Percentiles rank a stretch among this genome's conserved stretches.
These are phyloP conservation scores for Hanseniaspora vineae DNA, from an alignment of 805 yeast genomes.

Conservation along the genomic window DNA sequence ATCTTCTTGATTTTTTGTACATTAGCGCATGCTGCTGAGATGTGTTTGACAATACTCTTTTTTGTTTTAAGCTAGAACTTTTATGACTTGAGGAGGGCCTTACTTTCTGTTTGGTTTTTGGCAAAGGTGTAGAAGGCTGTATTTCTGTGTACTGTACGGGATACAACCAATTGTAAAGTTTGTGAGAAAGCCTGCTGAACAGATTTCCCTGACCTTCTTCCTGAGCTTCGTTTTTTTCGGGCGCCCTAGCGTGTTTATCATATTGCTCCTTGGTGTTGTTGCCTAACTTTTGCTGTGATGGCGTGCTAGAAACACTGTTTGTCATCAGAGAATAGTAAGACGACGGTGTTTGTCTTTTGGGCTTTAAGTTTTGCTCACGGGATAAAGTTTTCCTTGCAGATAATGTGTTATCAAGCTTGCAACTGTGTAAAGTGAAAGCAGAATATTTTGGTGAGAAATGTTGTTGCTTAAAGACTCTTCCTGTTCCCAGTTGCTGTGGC, in stretches of 20 bases:
- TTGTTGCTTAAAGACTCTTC: not conserved
- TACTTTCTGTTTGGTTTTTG: constrained; percentile 3
- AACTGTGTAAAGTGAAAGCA: not conserved
- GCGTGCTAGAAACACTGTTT: too few species aligned
- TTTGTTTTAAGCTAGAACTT: not conserved
- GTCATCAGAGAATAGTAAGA: too few species aligned
- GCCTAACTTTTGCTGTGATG: too few species aligned
- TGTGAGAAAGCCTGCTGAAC: not conserved
- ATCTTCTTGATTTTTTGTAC: constrained; percentile 9
- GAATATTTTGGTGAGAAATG: not conserved
- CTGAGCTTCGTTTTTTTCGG: not conserved
- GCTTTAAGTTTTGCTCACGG: not conserved
- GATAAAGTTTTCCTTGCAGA: not conserved
- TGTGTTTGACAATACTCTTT: not conserved
- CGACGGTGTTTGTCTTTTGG: not conserved
- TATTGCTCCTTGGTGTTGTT: too few species aligned
- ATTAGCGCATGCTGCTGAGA: constrained; percentile 2
- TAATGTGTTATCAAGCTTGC: not conserved
- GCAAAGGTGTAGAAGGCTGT: not conserved
- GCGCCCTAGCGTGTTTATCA: not conserved
- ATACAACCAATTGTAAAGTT: not conserved
- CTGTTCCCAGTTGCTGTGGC: too few species aligned
- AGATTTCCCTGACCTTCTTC: not conserved
- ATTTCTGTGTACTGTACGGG: not conserved
- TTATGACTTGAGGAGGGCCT: not conserved